Base-by-base conservation (phyloP, 2,329 filamentous ascomycete species). In the Delphinella strobiligena region DNA sequence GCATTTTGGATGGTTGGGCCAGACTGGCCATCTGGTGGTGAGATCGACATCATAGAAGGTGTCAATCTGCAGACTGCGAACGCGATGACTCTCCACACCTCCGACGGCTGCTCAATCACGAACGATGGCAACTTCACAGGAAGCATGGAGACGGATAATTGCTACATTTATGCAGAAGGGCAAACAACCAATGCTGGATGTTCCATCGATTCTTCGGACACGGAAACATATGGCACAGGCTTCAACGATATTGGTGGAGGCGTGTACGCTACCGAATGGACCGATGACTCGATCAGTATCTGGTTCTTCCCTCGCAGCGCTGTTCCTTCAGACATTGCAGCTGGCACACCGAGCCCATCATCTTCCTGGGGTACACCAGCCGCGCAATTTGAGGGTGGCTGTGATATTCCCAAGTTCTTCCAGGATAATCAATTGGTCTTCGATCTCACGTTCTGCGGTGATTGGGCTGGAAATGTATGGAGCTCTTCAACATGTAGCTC, bases 341-440 rank as follows among this genome's bases (percentile, higher is more conserved):
- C 47, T 19, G 47, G 47, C 29, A 51, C 45, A 1, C 81, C 80
- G 0, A 66, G 80, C 47, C 76, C 80, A 0, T 32, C 34, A 15
- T 69, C 66, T 34, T 61, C 61, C 5, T 85, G 80, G 77, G 78
- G 78, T 17, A 64, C 58, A 2, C 75, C 80, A 0, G 48, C 74
- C 4, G 76, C 78, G 1, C 75, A 81, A 41, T 85, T 84, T 58
- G 61, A 22, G 56, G 69, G 72, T 1, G 65, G 63, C 46, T 89
- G 83, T 60, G 59, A 81, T 51, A 76, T 88, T 44, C 67, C 77
- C 48, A 44, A 61, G 2, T 69, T 79, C 61, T 87, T 89, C 62
- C 61, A 61, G 41, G 59, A 77, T 45, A 69, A 87, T 61, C 72
- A 78, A 51, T 48, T 57, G 22, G 46, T 56, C 38, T 48, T 56